phyloP scores from a whole-genome alignment of 1,139 yeast genomes.

The Neolecta irregularis region DNA sequence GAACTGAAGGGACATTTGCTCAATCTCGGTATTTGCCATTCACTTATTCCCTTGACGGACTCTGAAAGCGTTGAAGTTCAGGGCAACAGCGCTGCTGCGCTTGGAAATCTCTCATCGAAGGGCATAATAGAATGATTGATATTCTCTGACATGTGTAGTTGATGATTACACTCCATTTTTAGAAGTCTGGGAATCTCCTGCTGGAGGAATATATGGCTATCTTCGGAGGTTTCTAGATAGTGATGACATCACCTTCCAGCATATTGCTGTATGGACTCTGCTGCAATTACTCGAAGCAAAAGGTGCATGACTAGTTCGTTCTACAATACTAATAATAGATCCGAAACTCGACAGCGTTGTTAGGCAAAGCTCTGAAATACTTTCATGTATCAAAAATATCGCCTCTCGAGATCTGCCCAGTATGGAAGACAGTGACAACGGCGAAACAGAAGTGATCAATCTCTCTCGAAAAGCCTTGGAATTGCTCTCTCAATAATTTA shows the following conservation, averaged over 20 bases:
- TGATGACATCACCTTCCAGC: slow-evolving; percentile 92
- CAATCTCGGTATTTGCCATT: slow-evolving; percentile 73
- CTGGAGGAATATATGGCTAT: slow-evolving; percentile 77
- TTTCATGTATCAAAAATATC: slow-evolving; percentile 22
- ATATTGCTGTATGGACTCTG: slow-evolving; percentile 94
- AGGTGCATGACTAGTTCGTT: slow-evolving; percentile 25
- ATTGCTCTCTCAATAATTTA: slow-evolving; percentile 1
- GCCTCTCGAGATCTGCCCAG: slow-evolving; percentile 18
- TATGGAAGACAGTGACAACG: slow-evolving; percentile 7
- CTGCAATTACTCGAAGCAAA: slow-evolving; percentile 82
- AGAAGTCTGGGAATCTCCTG: slow-evolving; percentile 63
- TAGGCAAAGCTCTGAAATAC: slow-evolving; percentile 23
- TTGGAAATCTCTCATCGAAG: slow-evolving; percentile 87
- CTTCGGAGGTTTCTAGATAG: slow-evolving; percentile 64
- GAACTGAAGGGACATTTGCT: slow-evolving; percentile 77
- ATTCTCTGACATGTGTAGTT: slow-evolving; percentile 25
- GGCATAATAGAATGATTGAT: slow-evolving; percentile 1
- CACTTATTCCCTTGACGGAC: slow-evolving; percentile 76
- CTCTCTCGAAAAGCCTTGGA: slow-evolving; percentile 7
- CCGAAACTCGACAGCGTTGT: slow-evolving; percentile 35
- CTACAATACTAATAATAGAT: slow-evolving; percentile 10
- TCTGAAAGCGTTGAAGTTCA: slow-evolving; percentile 87
- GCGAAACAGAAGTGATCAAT: slow-evolving; percentile 8
- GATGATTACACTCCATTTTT: slow-evolving; percentile 68
- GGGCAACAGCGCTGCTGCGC: slow-evolving; percentile 96